Base-by-base conservation (phyloP, 1,284 basidiomycete species). In the Bondarzewia mesenterica region DNA sequence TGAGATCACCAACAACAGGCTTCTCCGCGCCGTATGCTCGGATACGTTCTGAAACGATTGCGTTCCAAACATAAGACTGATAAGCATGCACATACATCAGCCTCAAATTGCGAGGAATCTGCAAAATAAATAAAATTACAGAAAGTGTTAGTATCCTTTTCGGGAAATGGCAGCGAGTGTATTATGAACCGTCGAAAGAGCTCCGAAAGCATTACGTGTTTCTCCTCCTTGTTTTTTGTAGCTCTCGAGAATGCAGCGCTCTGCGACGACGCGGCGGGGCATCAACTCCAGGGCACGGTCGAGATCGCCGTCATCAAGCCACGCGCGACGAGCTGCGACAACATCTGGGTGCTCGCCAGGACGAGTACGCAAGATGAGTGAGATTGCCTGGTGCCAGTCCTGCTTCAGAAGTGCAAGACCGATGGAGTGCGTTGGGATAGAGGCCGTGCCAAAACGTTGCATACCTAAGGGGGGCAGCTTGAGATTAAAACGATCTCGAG, bases 51-150 rank as follows among this genome's bases (percentile, higher is more conserved):
- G 93, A 96, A 20, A 93, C 90, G 49, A 97, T 83, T 40, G 90
- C 80, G 66, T 99, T 99, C 96, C 95, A 99, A 25, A 99, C 84
- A 60, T 98, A 99, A 15, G 92, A 95, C 65, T 99, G 96, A 65
- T 98, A 99, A 32, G 95, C 94, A 66, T 99, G 96, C 42, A 98
- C 83, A 62, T 99, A 99, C 91, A 99, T 98, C 53, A 95, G 72
- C 43, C 94, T 78, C 54, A 99, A 75, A 61, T 94, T 96, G 48
- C 87, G 79, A n/a, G 93, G 94, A 53, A 97, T 96, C 92, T 95
- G 15, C 20, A 43, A n/a, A n/a, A n/a, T n/a, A n/a, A n/a, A n/a
- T 36, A 36, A n/a, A n/a, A 21, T 26, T 42, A 46, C 29, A 36
- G 5, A 12, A 16, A 48, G 26, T 37, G 22, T 29, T 4, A 27